phyloP scores from a whole-genome alignment of 176 grass and related monocot species.

The Aegilops longissima region DNA sequence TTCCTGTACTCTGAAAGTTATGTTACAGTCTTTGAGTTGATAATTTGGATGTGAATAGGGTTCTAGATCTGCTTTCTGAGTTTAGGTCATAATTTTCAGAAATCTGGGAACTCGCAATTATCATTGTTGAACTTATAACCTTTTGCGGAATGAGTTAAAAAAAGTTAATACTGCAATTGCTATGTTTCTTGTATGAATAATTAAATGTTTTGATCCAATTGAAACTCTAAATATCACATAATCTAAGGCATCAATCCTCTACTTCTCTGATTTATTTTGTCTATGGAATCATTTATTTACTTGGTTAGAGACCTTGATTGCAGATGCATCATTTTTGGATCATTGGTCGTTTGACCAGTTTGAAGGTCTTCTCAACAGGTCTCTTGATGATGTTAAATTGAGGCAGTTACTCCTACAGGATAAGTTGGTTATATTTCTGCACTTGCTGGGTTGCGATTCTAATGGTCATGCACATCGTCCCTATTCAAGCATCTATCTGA shows the following conservation, averaged over 20 bases:
- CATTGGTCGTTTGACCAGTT: slow-evolving; percentile 99
- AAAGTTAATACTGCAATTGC: slow-evolving; percentile 15
- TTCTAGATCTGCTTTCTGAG: background rate
- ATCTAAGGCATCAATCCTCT: slow-evolving; percentile 11
- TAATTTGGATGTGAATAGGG: slow-evolving; percentile 1
- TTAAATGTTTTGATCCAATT: background rate
- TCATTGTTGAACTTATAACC: background rate
- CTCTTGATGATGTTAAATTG: slow-evolving; percentile 62
- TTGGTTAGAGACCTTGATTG: slow-evolving; percentile 45
- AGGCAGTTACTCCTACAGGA: slow-evolving; percentile 73
- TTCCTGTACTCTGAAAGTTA: slow-evolving; percentile 18
- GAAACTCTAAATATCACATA: background rate
- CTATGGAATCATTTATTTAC: slow-evolving; percentile 39
- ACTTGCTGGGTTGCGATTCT: slow-evolving; percentile 92
- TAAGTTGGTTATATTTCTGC: slow-evolving; percentile 93
- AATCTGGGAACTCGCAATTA: background rate
- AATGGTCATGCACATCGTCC: slow-evolving; percentile 92
- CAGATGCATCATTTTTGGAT: slow-evolving; percentile 99
- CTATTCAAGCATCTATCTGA: slow-evolving; percentile 92
- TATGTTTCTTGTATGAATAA: slow-evolving; percentile 21
- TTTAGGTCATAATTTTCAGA: background rate
- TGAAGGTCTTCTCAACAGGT: slow-evolving; percentile 83
- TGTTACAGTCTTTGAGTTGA: background rate
- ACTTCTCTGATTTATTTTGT: slow-evolving; percentile 14
- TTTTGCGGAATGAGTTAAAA: background rate